These are phyloP conservation scores for Moricandia arvensis DNA, from an alignment of 345 rosid genomes.

Conservation along the genomic window DNA sequence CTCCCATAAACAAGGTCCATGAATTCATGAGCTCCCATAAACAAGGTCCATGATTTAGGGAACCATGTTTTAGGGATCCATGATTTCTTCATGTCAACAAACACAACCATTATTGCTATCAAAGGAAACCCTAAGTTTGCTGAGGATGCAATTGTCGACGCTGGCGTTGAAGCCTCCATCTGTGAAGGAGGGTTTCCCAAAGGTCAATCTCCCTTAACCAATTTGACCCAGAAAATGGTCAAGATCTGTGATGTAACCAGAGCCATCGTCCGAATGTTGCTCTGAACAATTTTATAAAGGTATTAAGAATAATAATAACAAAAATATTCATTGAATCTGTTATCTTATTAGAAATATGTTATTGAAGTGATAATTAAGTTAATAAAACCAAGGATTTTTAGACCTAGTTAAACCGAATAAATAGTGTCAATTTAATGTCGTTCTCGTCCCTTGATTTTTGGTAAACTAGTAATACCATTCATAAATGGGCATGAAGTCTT, in stretches of 20 bases:
- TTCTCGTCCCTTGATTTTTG: not conserved
- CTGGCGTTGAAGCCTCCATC: slow-evolving; percentile 29
- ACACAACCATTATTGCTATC: slow-evolving; percentile 33
- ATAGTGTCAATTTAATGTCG: not conserved
- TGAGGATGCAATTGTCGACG: slow-evolving; percentile 21
- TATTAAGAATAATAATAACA: not conserved
- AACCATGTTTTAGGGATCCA: too few relatives aligned
- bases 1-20: too few relatives aligned
- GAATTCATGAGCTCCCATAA: too few relatives aligned
- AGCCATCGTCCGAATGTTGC: slow-evolving; percentile 38
- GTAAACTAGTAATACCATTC: not conserved
- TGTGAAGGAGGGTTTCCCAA: slow-evolving; percentile 32
- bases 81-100: too few relatives aligned
- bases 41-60: too few relatives aligned
- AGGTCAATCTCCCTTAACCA: slow-evolving; percentile 35
- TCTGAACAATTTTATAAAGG: not conserved
- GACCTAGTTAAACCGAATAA: not conserved
- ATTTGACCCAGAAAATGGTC: slow-evolving; percentile 28
- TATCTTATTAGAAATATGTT: not conserved
- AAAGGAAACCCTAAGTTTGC: slow-evolving; percentile 42
- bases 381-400: not conserved
- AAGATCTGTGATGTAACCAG: slow-evolving; percentile 35
- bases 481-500: slow-evolving; percentile 6
- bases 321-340: not conserved
- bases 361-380: not conserved